phyloP scores from a whole-genome alignment of 441 rosid species.

The Raphanus hybrid region DNA sequence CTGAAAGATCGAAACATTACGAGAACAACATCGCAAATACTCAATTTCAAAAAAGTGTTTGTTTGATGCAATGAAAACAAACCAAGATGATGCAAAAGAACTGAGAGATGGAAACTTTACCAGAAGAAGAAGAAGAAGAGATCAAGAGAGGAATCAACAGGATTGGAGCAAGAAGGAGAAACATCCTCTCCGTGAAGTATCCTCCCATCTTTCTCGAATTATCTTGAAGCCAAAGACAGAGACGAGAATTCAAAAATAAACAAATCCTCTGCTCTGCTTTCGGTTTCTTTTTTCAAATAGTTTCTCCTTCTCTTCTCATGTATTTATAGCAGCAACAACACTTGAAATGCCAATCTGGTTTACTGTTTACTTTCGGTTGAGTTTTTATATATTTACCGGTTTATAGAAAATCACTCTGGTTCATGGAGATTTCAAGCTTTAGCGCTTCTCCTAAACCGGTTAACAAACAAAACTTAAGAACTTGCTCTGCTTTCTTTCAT shows the following conservation, averaged over 20 bases:
- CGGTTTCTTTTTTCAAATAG: not conserved
- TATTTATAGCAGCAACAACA: slow-evolving; percentile 8
- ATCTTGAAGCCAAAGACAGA: slow-evolving; percentile 4
- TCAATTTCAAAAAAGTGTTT: not conserved
- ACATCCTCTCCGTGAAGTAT: slow-evolving; percentile 12
- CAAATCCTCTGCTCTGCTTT: not conserved
- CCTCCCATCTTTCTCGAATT: slow-evolving; percentile 30
- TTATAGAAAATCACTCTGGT: slow-evolving; percentile 6
- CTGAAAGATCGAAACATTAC: not conserved
- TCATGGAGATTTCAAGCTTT: not conserved
- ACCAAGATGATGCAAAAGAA: not conserved
- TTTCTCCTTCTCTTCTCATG: slow-evolving; percentile 7
- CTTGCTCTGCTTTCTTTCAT: not conserved
- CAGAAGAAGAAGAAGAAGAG: slow-evolving; percentile 22
- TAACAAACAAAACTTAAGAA: not conserved
- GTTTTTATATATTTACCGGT: not conserved
- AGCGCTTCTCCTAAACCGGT: no score
- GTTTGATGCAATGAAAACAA: not conserved
- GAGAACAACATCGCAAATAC: not conserved
- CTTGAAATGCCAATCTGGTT: not conserved
- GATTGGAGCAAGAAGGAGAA: slow-evolving; percentile 10
- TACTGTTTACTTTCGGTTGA: not conserved
- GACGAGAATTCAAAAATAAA: slow-evolving; percentile 2
- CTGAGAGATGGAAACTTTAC: not conserved
- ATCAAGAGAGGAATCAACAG: slow-evolving; percentile 35